phyloP scores from a whole-genome alignment of 2,329 filamentous ascomycete species.

The Fusarium heterosporum region DNA sequence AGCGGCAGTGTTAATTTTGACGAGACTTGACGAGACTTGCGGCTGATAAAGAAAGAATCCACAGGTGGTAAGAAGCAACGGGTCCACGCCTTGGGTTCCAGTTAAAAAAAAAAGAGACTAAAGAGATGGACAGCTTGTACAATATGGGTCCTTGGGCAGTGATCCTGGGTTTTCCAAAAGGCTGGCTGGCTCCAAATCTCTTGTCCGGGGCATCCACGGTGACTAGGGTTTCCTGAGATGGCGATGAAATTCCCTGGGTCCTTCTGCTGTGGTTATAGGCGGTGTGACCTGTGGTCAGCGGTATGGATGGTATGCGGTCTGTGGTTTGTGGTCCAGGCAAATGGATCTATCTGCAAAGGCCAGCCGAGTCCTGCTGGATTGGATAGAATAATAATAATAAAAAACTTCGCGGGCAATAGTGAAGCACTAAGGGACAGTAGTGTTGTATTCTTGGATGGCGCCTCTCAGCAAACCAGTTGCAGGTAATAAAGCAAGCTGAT shows the following conservation, averaged over 20 bases:
- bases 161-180: constrained; percentile 48
- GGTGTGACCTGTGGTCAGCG: constrained; percentile 42
- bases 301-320: constrained; percentile 11
- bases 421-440: constrained; percentile 46
- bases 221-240: constrained; percentile 49
- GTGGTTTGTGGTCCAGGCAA: constrained; percentile 44
- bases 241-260: constrained; percentile 45
- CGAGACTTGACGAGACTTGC: constrained; percentile 45
- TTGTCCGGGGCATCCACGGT: constrained; percentile 45
- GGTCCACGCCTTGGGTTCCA: constrained; percentile 44
- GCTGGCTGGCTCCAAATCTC: constrained; percentile 44
- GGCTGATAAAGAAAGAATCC: constrained; percentile 50
- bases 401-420: constrained; percentile 40
- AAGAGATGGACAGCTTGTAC: constrained; percentile 47
- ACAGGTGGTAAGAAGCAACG: constrained; percentile 43
- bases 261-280: constrained; percentile 46
- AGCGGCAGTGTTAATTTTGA: constrained; percentile 41
- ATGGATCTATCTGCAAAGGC: constrained; percentile 46
- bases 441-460: constrained; percentile 40
- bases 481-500: constrained; percentile 26
- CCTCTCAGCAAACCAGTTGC: constrained; percentile 46
- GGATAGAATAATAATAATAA: constrained; percentile 21
- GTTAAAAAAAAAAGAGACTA: constrained; percentile 45
- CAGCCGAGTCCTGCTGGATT: constrained; percentile 40
- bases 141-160: constrained; percentile 49